A percentile compares a stretch with the other conserved stretches of the same genome.
phyloP scores from a whole-genome alignment of 2,329 filamentous ascomycete genomes.

The Aspergillus neoniger region DNA sequence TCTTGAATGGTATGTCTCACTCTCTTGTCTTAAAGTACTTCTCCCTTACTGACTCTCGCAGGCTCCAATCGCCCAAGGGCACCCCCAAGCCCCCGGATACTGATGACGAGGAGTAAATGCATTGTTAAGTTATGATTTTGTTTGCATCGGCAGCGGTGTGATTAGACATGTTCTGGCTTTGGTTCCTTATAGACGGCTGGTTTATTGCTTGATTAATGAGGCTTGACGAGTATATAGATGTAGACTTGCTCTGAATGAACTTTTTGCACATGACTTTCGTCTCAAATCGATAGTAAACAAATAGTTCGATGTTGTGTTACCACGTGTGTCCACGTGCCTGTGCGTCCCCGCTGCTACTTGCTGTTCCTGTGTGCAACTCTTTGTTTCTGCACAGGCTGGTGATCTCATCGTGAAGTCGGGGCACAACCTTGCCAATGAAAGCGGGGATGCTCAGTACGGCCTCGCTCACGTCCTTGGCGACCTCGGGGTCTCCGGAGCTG shows the following conservation, averaged over 20 bases:
- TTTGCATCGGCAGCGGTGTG: constrained; percentile 1
- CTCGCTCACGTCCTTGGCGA: background rate
- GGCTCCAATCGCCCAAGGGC: constrained; percentile 83
- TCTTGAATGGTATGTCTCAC: constrained; percentile 57
- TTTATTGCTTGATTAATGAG: background rate
- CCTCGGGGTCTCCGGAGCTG: background rate
- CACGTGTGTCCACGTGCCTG: background rate
- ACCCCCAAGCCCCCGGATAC: constrained; percentile 76
- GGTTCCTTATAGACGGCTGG: constrained; percentile 1
- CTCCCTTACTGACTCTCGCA: constrained; percentile 47
- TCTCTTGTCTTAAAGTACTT: background rate
- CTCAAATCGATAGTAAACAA: too few relatives aligned
- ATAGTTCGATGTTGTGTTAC: too few relatives aligned
- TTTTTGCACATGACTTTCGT: background rate
- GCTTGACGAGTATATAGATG: constrained; percentile 3
- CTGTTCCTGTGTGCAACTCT: too few relatives aligned
- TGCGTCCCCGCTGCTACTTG: background rate
- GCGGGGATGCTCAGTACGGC: background rate
- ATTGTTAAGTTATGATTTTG: background rate
- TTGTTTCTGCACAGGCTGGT: too few relatives aligned
- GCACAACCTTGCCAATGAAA: background rate
- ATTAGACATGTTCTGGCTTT: background rate
- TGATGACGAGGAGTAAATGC: constrained; percentile 65
- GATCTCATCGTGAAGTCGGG: too few relatives aligned
- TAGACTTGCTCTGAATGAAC: constrained; percentile 1